Conservation (phyloP, 2,329 filamentous ascomycete genomes). For the Xenoacremonium recifei region DNA sequence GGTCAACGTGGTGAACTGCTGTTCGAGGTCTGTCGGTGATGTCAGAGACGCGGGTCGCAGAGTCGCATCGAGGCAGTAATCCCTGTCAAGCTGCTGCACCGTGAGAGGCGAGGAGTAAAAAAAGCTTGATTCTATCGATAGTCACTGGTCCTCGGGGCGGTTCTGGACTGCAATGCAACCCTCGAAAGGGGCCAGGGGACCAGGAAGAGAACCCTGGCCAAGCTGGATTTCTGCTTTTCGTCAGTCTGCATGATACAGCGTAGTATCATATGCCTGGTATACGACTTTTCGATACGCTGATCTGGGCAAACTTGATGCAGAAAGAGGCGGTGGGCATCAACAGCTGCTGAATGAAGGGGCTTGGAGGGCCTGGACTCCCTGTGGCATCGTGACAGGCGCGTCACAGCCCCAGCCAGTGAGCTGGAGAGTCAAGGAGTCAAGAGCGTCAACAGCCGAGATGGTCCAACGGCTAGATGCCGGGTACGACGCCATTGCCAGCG, state of each 20-base stretch:
- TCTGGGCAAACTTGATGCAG: too few relatives aligned
- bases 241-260: background rate
- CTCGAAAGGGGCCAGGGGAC: background rate
- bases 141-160: background rate
- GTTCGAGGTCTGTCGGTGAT: too few relatives aligned
- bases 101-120: too few relatives aligned
- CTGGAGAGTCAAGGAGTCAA: background rate
- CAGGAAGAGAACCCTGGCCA: background rate
- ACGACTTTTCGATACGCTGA: too few relatives aligned
- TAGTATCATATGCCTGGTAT: background rate
- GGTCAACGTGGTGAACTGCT: background rate
- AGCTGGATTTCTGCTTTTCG: too few relatives aligned
- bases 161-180: background rate
- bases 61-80: background rate
- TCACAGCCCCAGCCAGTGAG: background rate
- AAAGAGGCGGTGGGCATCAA: background rate
- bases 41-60: background rate
- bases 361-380: background rate
- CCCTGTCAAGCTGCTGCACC: background rate
- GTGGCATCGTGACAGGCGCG: background rate
- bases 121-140: background rate
- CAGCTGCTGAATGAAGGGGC: background rate
- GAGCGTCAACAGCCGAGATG: background rate
- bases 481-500: background rate
- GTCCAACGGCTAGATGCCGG: background rate